These are phyloP conservation scores for Tricholoma bakamatsutake DNA, from an alignment of 768 basidiomycete genomes.

Conservation along the genomic window DNA sequence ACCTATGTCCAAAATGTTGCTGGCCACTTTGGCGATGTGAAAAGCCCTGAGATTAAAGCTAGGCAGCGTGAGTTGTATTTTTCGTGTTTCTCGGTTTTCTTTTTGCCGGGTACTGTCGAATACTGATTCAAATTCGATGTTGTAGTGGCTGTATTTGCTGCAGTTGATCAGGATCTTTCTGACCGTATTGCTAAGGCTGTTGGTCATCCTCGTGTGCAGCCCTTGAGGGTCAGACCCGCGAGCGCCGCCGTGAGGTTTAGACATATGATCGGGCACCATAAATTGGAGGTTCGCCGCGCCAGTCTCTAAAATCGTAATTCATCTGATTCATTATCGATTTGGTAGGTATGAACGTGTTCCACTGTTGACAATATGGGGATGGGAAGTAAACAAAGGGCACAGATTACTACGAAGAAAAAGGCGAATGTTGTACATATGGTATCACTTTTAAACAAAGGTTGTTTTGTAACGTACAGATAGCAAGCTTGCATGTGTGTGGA, in stretches of 20 bases:
- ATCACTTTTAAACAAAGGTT: no score
- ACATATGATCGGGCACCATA: conserved; percentile 36
- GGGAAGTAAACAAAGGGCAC: no score
- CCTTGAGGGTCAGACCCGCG: conserved; percentile 58
- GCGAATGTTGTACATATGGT: no score
- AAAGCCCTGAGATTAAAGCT: conserved; percentile 52
- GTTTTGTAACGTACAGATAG: no score
- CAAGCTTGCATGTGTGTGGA: no score
- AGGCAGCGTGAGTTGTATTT: conserved; percentile 52
- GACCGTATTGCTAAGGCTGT: conserved; percentile 77
- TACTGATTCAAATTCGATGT: neutral
- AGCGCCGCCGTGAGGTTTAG: conserved; percentile 51
- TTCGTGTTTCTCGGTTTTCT: neutral
- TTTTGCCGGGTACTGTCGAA: neutral
- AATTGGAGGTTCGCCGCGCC: neutral
- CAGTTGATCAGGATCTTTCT: conserved; percentile 67
- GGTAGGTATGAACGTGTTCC: no score
- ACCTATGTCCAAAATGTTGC: conserved; percentile 65
- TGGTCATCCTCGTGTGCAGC: conserved; percentile 49
- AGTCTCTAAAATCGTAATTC: neutral
- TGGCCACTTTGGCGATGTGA: conserved; percentile 55
- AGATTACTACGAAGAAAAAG: no score
- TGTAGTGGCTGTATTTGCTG: conserved; percentile 72
- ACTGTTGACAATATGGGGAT: no score
- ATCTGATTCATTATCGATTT: neutral